Evolutionary conservation across 2,329 filamentous ascomycete species (phyloP), one percentile per base, ranked within the genome.

Genomic region (Sporothrix pseudoabietina): DNA sequence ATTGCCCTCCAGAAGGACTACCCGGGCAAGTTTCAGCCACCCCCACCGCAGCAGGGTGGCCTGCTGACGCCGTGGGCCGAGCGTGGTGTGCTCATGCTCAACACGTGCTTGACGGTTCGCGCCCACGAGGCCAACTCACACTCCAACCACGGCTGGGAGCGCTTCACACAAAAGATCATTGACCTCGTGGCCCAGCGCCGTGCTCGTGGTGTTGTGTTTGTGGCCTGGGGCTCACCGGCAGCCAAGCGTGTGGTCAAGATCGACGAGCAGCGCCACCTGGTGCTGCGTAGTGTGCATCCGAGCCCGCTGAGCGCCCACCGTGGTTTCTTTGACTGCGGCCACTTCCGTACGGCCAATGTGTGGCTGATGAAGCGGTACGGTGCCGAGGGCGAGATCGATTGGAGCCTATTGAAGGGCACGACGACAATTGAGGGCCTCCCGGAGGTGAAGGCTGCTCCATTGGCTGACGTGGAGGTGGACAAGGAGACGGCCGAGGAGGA

Each of bases 31-130:
- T 83, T 85, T 66, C 83, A 89, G 3, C 96, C 95, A 0, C 83
- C 89, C 2, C 96, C 96, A 0, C 89, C 93, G 1, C 92, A 93
- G 74, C 91, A 90, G 52, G 90, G 90, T 57, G 96, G 96, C 12
- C 88, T 97, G 0, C 87, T 99, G 26, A 98, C 91, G 0, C 93
- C 94, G 0, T 99, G 96, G 96, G 95, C 96, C 0, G 92, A 98
- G 77, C 91, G 92, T 69, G 96, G 96, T 68, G 94, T 99, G 5
- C 87, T 99, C 57, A 87, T 99, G 83, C 88, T 99, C 77, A 99
- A 99, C 81, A 97, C 96, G 0, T 97, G 94, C 81, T 85, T 99
- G 72, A 99, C 96, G 0, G 96, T 99, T 22, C 92, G 94, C 32
- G 93, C 93, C 0, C 92, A 97, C 80, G 90, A 97, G 77, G 91